Conservation (phyloP, 2,329 filamentous ascomycete species). For the Botryosphaeria dothidea region DNA sequence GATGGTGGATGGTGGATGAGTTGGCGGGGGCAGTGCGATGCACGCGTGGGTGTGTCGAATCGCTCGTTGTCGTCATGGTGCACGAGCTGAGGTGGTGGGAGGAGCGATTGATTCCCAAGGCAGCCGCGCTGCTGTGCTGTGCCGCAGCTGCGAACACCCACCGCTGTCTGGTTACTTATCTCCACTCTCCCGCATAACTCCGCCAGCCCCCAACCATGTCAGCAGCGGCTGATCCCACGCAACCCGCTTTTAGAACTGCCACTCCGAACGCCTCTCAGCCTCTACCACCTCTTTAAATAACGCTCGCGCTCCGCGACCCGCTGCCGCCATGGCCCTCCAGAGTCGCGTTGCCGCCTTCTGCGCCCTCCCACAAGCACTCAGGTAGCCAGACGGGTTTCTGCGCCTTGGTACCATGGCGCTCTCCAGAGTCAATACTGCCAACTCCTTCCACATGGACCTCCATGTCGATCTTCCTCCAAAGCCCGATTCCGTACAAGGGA, state of each 20-base stretch:
- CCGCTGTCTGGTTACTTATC: not conserved
- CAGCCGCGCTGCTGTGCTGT: no score
- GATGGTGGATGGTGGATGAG: not conserved
- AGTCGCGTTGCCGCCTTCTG: not conserved
- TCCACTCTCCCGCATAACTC: not conserved
- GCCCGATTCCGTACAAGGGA: not conserved
- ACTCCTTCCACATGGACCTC: not conserved
- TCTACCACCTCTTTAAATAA: not conserved
- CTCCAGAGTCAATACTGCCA: not conserved
- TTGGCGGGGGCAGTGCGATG: no score
- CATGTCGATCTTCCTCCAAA: not conserved
- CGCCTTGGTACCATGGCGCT: not conserved
- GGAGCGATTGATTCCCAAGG: no score
- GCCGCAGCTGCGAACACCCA: not conserved
- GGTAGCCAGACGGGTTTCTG: not conserved
- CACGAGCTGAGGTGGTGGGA: not conserved
- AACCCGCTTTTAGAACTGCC: constrained; percentile 5
- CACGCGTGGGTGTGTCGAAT: no score
- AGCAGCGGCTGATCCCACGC: constrained; percentile 1
- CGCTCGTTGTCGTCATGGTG: not conserved
- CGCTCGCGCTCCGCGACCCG: not conserved
- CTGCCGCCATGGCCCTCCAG: not conserved
- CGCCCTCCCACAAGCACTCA: not conserved
- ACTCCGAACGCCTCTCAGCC: not conserved
- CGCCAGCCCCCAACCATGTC: not conserved